Base-by-base conservation (phyloP, 192 early-diverging fungal genomes). In the Gigaspora rosea region DNA sequence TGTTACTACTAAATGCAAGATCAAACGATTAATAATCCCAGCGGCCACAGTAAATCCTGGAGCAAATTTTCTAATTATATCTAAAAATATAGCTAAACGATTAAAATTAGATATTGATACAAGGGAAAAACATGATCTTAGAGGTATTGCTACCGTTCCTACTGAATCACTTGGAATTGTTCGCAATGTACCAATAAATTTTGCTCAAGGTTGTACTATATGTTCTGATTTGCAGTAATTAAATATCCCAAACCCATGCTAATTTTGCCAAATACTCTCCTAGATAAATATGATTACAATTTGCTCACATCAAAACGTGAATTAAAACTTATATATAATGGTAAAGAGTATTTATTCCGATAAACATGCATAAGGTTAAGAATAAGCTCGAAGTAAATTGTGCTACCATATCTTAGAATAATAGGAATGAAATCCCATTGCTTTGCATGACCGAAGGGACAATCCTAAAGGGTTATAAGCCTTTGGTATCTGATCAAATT, bases 221-320 rank as follows among this genome's bases (percentile, higher is more conserved):
- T 3, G 2, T 27, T 0, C 0, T 1, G 27, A 64, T 4, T 64
- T n/a, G 20, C n/a, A n/a, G 51, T 41, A 54, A 9, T 54, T 54
- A 9, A 5, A 54, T 54, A 36, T 7, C 0, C 41, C 16, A 69
- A 69, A 69, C 67, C 48, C 15, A 69, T 5, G 5, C 48, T 69
- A 3, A 69, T 69, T 2, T 69, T 49, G 0, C 46, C 48, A n/a
- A 69, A 69, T 3, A 41, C 67, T n/a, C 46, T 69, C 48, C 67
- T 69, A 11, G 48, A 69, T 1, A 69, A 69, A 69, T 69, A 54
- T 54, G 8, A n/a, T n/a, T n/a, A n/a, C n/a, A 54, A 54, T 54
- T 15, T 64, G 27, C 27, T 32, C 27, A 32, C 20, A 64, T 69
- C 48, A 16, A 69, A 69, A 8, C 46, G 48, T 69, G 41, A 66